These are phyloP conservation scores for Citrullus amarus DNA, from an alignment of 306 rosid species.

Conservation along the genomic window DNA sequence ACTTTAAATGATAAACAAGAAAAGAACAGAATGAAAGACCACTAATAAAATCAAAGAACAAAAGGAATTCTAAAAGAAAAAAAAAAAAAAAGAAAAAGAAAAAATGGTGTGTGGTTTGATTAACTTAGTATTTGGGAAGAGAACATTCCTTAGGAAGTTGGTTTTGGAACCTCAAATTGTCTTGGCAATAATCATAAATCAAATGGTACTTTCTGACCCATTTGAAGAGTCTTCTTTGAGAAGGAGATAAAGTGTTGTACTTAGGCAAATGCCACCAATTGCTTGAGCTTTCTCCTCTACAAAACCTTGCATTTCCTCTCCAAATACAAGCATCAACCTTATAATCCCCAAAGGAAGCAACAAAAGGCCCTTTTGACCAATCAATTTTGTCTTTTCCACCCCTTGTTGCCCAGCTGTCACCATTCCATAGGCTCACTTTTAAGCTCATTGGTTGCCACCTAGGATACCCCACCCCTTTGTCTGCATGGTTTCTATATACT, in stretches of 20 bases:
- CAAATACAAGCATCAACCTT: slow-evolving; percentile 70
- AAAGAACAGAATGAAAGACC: neutral
- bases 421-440: slow-evolving; percentile 67
- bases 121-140: slow-evolving; percentile 58
- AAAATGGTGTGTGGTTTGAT: neutral
- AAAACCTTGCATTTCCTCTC: slow-evolving; percentile 75
- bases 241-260: slow-evolving; percentile 31
- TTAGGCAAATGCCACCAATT: slow-evolving; percentile 69
- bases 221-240: slow-evolving; percentile 59
- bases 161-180: slow-evolving; percentile 52
- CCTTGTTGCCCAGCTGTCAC: slow-evolving; percentile 82
- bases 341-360: slow-evolving; percentile 53
- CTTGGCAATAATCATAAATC: slow-evolving; percentile 75
- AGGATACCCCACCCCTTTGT: slow-evolving; percentile 71
- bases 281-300: slow-evolving; percentile 40
- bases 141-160: slow-evolving; percentile 77
- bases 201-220: slow-evolving; percentile 77
- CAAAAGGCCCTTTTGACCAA: slow-evolving; percentile 75
- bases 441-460: slow-evolving; percentile 86
- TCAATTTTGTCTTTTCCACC: slow-evolving; percentile 82
- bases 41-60: neutral
- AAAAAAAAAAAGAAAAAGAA: neutral
- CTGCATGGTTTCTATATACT: slow-evolving; percentile 77
- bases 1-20: neutral
- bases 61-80: neutral